Evolutionary conservation across 202 grass and related monocot species (phyloP), one percentile per base, ranked within the genome.

Genomic region (Eragrostis tef): DNA sequence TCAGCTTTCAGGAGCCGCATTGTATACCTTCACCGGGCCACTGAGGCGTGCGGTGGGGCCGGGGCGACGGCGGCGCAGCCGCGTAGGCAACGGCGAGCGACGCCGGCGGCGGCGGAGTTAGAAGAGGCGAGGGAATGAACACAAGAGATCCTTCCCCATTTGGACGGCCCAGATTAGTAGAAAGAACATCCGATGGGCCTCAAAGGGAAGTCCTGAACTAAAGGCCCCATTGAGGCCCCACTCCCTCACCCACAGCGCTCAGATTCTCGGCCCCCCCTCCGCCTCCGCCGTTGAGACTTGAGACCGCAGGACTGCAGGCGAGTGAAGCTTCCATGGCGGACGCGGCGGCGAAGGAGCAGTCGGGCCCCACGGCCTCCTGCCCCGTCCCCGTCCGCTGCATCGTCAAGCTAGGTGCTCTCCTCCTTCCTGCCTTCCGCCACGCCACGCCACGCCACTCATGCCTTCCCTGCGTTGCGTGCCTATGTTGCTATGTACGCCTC

Each of bases 1-100:
- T 78, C 77, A 6, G 90, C 88, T 75, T 84, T 88, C 71, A 98
- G 46, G 20, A 92, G 50, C 84, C 88, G 94, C 94, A 98, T 98
- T 48, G 60, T 50, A 73, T 22, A 61, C 51, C 59, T 59, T 34
- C 58, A 41, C 59, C 0, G 13, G n/a, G 24, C 14, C n/a, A 58
- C 53, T 36, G 9, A 22, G 16, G 22, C 67, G 3, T 54, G 24
- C 22, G 14, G 56, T 68, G 17, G 39, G 65, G 5, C 34, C 51
- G 16, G 41, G 39, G 6, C 39, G 7, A 29, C 66, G 39, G 64
- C 27, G 14, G 61, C 44, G 31, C 53, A 59, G 53, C 70, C 70
- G 71, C 49, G 10, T 6, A 26, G 74, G 42, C 61, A 67, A 53
- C 51, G 73, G 45, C 11, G 3, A 79, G 22, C 11, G 34, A 45